A percentile compares a stretch with the other conserved stretches of the same genome.
These are phyloP conservation scores for Boletellus deceptivus DNA, from an alignment of 1,284 basidiomycete genomes.

Conservation along the genomic window DNA sequence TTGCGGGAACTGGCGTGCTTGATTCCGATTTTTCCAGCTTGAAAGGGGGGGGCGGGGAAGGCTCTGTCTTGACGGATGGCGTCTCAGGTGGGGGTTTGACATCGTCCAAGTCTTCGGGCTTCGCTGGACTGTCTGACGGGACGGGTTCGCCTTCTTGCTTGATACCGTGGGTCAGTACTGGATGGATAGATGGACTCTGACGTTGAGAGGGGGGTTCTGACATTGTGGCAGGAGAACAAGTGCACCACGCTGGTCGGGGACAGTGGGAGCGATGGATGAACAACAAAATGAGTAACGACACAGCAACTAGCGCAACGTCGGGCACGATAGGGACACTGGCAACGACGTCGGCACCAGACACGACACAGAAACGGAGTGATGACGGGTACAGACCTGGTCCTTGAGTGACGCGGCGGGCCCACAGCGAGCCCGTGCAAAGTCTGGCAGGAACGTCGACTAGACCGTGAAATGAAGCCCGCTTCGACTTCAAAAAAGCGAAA, in stretches of 20 bases:
- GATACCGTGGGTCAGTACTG: constrained; percentile 12
- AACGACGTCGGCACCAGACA: constrained; percentile 14
- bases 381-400: constrained; percentile 25
- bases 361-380: constrained; percentile 3
- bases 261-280: constrained; percentile 9
- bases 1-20: constrained; percentile 28
- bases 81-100: constrained; percentile 27
- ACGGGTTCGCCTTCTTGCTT: constrained; percentile 18
- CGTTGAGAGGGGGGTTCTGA: constrained; percentile 31
- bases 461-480: constrained; percentile 28
- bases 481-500: constrained; percentile 61
- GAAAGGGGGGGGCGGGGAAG: constrained; percentile 27
- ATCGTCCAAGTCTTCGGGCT: constrained; percentile 29
- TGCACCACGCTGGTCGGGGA: constrained; percentile 20
- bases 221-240: constrained; percentile 29
- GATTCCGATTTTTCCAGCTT: constrained; percentile 32
- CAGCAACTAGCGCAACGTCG: constrained; percentile 16
- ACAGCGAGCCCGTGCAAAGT: constrained; percentile 3
- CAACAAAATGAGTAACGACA: constrained; percentile 22
- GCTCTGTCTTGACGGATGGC: constrained; percentile 29
- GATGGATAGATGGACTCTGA: constrained; percentile 24
- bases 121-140: constrained; percentile 4
- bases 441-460: constrained; percentile 14
- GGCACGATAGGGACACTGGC: constrained; percentile 9
- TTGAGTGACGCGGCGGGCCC: constrained; percentile 13